Evolutionary conservation across 2,329 filamentous ascomycete genomes (phyloP).

Genomic region (Chaetothyriales sp.): DNA sequence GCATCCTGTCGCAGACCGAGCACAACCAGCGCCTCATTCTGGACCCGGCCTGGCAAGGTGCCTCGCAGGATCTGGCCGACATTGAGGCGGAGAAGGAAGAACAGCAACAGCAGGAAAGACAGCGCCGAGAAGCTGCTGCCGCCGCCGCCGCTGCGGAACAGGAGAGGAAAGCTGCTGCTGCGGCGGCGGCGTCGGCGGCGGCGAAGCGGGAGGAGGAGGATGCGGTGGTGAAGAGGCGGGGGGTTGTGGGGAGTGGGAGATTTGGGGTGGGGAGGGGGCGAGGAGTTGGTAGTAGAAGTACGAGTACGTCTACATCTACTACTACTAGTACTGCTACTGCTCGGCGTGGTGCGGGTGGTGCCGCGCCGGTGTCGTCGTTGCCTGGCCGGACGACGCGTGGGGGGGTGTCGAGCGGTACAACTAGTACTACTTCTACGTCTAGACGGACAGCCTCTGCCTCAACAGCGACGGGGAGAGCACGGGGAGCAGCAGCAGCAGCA

Average conservation of each 20-base stretch:
- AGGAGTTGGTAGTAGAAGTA: not conserved
- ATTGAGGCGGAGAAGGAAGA: constrained; percentile 68
- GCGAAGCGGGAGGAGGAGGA: not conserved
- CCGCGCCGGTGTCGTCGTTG: not conserved
- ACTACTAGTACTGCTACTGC: no score
- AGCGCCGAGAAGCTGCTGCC: constrained; percentile 56
- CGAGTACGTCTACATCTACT: not conserved
- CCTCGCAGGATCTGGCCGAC: constrained; percentile 70
- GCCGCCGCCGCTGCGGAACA: constrained; percentile 72
- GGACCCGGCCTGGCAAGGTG: constrained; percentile 77
- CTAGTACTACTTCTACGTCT: not conserved
- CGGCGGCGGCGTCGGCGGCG: constrained; percentile 23
- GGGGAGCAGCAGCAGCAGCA: no score
- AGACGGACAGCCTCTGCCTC: no score
- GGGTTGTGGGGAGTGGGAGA: no score
- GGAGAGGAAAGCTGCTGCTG: constrained; percentile 51
- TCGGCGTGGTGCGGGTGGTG: not conserved
- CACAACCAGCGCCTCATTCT: constrained; percentile 89
- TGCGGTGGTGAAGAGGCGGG: not conserved
- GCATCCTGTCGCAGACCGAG: constrained; percentile 90
- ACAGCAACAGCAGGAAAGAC: constrained; percentile 55
- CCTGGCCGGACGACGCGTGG: not conserved
- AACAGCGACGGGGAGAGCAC: no score
- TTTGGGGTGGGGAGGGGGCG: not conserved
- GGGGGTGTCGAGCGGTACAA: no score